Conservation (phyloP, 1,284 basidiomycete species). For the Puccinia coronata region DNA sequence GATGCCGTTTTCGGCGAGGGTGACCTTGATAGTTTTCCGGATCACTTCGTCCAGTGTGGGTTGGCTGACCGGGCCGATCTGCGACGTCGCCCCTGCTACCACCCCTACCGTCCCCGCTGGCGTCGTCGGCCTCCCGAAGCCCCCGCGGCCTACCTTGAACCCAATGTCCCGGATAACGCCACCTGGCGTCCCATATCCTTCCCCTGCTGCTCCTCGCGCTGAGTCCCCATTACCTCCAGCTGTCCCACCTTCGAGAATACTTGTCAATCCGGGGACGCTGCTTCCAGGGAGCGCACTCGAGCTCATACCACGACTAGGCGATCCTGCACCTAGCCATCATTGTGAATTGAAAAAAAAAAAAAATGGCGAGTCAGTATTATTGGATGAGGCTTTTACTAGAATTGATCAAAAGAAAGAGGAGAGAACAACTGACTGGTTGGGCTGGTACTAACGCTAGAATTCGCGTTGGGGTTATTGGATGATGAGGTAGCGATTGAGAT, state of each 20-base stretch:
- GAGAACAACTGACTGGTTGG: conserved; percentile 32
- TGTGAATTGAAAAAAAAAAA: conserved; percentile 1
- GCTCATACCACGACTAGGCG: conserved; percentile 22
- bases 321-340: conserved; percentile 14
- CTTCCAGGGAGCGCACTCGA: background rate
- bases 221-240: conserved; percentile 9
- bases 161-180: conserved; percentile 41
- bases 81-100: conserved; percentile 43
- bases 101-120: conserved; percentile 52
- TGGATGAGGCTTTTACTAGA: conserved; percentile 41
- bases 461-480: background rate
- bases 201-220: conserved; percentile 28
- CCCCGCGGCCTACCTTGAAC: conserved; percentile 66
- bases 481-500: background rate
- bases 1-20: conserved; percentile 72
- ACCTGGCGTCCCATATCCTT: conserved; percentile 3
- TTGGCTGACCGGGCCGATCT: conserved; percentile 59
- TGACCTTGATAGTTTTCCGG: conserved; percentile 80
- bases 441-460: background rate
- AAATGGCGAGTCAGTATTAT: conserved; percentile 23
- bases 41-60: conserved; percentile 73
- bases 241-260: conserved; percentile 33
- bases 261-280: conserved; percentile 6
- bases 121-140: conserved; percentile 59
- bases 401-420: no score